Base-by-base conservation (phyloP, 768 basidiomycete species). In the Pisolithus orientalis region DNA sequence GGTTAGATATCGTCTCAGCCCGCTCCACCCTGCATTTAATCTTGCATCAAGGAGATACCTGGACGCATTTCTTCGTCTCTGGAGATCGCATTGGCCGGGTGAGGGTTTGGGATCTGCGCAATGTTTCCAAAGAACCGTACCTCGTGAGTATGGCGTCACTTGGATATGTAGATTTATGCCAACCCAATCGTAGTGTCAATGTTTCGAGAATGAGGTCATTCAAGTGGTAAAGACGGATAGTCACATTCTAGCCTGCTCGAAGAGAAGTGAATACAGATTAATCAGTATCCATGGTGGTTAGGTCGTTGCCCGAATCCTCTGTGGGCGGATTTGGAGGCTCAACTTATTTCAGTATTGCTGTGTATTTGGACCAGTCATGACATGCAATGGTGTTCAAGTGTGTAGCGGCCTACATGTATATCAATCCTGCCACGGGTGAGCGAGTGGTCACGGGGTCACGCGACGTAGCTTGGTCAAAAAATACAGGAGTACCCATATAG, bases 31-130 rank as follows among this genome's bases (percentile, higher is more conserved):
- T 21, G 49, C 63, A 57, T 66, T 46, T 58, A 43, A 59, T 9
- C 28, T 27, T 32, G 3, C 17, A 21, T 45, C 31, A 27, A 67
- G 68, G 60, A 49, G 62, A 57, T 42, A 58, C 62, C 16, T 66
- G 66, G 66, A 62, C 66, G 39, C 58, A 67, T 44, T 60, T 64
- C 24, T 78, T 78, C 56, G 73, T 65, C 5, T 77, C 71, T 44
- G 78, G 78, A 21, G 72, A 73, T 57, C 67, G 58, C 45, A 67
- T 68, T 43, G 78, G 79, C 24, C 51, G 29, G 37, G 66, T 79
- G 21, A 71, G 70, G 11, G 34, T 79, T 9, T 80, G 79, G 79
- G 78, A 80, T 57, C 54, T 77, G 42, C 72, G 78, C 29, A 74
- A 72, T 27, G 47, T 64, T 16, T 58, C 66, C n/a, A 54, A 38